Conservation (phyloP, 805 yeast species). For the Yamadazyma nakazawae region DNA sequence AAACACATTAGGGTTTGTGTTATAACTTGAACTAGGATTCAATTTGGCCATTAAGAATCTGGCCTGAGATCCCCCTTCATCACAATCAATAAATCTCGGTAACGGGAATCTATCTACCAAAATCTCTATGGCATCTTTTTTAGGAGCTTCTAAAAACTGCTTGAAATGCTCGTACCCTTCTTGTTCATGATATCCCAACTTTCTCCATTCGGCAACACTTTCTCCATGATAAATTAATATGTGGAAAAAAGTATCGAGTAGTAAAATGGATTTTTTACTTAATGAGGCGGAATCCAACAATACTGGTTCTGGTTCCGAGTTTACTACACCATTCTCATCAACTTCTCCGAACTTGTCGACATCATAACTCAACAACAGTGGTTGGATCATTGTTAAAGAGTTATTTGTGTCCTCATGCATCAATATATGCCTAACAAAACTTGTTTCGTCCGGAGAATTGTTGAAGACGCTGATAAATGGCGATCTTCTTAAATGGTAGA, state of each 20-base stretch:
- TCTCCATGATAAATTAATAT: conserved; percentile 94
- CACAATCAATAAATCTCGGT: conserved; percentile 96
- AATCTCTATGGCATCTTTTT: conserved; percentile 87
- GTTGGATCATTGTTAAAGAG: conserved; percentile 96
- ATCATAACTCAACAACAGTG: conserved; percentile 73
- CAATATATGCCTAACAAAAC: conserved; percentile 90
- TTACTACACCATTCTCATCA: conserved; percentile 29
- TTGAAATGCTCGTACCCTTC: conserved; percentile 88
- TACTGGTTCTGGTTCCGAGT: conserved; percentile 80
- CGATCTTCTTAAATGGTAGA: conserved; percentile 92
- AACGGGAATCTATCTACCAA: conserved; percentile 93
- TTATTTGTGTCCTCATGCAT: conserved; percentile 89
- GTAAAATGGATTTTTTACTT: conserved; percentile 79
- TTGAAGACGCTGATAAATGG: conserved; percentile 95
- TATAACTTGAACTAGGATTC: conserved; percentile 86
- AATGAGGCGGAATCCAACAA: conserved; percentile 90
- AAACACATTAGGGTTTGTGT: conserved; percentile 23
- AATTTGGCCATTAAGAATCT: conserved; percentile 92
- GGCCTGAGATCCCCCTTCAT: conserved; percentile 98
- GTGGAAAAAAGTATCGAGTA: conserved; percentile 95
- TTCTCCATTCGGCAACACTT: conserved; percentile 94
- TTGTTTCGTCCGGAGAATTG: conserved; percentile 98
- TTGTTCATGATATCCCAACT: conserved; percentile 88
- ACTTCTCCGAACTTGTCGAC: conserved; percentile 39
- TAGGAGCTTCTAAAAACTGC: conserved; percentile 81